Percentiles rank a stretch among this genome's conserved stretches.
Evolutionary conservation across 108 stramenopile species (phyloP).

Genomic region (Cyclotella atomus): DNA sequence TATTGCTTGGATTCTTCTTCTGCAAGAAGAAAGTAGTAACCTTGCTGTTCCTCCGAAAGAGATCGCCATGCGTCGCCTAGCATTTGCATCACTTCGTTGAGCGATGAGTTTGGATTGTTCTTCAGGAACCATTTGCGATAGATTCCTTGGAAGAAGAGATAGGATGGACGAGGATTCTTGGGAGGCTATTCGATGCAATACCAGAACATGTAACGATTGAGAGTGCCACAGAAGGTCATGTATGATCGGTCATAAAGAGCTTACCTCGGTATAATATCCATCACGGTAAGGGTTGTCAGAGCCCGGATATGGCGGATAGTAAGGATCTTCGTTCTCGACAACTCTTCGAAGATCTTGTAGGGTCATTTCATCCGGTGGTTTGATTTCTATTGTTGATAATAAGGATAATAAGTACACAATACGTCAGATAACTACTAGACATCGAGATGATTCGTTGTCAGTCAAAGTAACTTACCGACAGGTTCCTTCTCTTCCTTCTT

Average conservation of each 20-base stretch:
- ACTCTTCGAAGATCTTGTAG: conserved; percentile 61
- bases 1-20: conserved; percentile 77
- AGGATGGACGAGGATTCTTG: conserved; percentile 86
- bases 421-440: neutral
- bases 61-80: conserved; percentile 75
- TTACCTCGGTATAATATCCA: conserved; percentile 75
- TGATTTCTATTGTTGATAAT: conserved; percentile 51
- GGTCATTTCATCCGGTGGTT: conserved; percentile 63
- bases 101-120: conserved; percentile 58
- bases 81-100: conserved; percentile 78
- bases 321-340: conserved; percentile 69
- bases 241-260: too few species aligned
- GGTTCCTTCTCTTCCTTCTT: conserved; percentile 27
- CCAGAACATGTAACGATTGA: too few species aligned
- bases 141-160: conserved; percentile 80
- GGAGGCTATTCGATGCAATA: too few species aligned
- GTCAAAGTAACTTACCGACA: conserved; percentile 1
- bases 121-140: conserved; percentile 77
- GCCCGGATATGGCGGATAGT: conserved; percentile 72
- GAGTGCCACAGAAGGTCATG: too few species aligned
- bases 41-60: conserved; percentile 74
- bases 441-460: neutral
- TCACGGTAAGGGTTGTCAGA: conserved; percentile 90
- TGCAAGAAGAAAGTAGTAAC: conserved; percentile 71
- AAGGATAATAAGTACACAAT: neutral